These are phyloP conservation scores for Pelargonium nanum DNA, from an alignment of 345 rosid genomes.

Conservation along the genomic window DNA sequence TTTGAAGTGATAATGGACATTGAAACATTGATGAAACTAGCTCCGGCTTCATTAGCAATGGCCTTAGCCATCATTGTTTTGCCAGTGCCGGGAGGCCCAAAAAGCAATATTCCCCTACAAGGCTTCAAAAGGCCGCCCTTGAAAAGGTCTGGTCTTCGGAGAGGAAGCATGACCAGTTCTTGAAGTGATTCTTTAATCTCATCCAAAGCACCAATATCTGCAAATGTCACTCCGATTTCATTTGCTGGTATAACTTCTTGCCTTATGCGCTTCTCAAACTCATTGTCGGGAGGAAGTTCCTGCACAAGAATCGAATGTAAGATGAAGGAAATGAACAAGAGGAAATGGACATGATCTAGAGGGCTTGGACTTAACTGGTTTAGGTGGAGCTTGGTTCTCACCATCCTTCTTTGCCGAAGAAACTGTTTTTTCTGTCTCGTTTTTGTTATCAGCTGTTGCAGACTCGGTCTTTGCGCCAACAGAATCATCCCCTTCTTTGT, in stretches of 20 bases:
- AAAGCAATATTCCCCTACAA: slow-evolving; percentile 86
- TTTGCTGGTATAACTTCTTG: slow-evolving; percentile 94
- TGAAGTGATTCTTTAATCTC: slow-evolving; percentile 92
- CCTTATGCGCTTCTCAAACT: slow-evolving; percentile 91
- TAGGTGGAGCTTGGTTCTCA: slow-evolving; percentile 45
- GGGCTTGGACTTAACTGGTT: slow-evolving; percentile 28
- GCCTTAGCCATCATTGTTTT: slow-evolving; percentile 99
- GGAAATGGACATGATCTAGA: slow-evolving; percentile 12
- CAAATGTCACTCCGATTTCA: slow-evolving; percentile 94
- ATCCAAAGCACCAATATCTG: slow-evolving; percentile 83
- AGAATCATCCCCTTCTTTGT: slow-evolving; percentile 36
- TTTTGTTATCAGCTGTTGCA: not conserved
- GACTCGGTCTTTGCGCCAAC: slow-evolving; percentile 34
- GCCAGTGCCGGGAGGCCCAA: slow-evolving; percentile 99
- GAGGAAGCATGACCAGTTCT: slow-evolving; percentile 98
- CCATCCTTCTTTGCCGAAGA: slow-evolving; percentile 59
- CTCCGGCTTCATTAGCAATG: slow-evolving; percentile 97
- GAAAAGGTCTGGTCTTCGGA: slow-evolving; percentile 90
- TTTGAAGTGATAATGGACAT: slow-evolving; percentile 98
- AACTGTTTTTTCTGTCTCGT: slow-evolving; percentile 39
- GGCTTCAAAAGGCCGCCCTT: slow-evolving; percentile 95
- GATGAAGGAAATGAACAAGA: not conserved
- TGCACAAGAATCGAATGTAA: slow-evolving; percentile 16
- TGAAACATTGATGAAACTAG: slow-evolving; percentile 96
- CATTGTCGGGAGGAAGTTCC: slow-evolving; percentile 90